Evolutionary conservation across 2,329 filamentous ascomycete species (phyloP), one percentile per base, ranked within the genome.

Genomic region (Hypoxylon sp.): DNA sequence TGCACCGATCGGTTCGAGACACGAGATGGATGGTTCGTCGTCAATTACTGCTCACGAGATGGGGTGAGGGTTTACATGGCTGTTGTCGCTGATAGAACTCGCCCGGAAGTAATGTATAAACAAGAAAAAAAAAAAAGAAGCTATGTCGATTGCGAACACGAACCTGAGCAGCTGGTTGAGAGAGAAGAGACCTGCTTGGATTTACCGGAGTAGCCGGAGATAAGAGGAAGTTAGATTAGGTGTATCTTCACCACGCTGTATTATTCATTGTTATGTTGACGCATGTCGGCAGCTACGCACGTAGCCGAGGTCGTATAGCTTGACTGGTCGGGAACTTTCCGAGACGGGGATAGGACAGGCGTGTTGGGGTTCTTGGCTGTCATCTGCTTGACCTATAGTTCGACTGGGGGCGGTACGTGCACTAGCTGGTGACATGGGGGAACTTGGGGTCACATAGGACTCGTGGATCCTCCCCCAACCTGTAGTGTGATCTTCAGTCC

Each of bases 391-490:
- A 44, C 31, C 17, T 39, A 37, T 46, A 29, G 26, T 64, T 63
- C 44, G 24, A 54, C 42, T 46, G 60, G 46, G 42, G 66, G 19
- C 19, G 66, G 57, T 62, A 66, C 62, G 53, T 66, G 58, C 58
- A 52, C 48, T n/a, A n/a, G 35, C 5, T 37, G 35, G 35, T 37
- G 35, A 37, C 35, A 37, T 14, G 13, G 35, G 13, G 35, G 14
- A n/a, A 37, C 35, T 11, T 42, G 10, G 8, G n/a, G 6, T 11
- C 3, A 35, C 37, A 26, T 60, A 50, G 39, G 29, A 8, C 44
- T 26, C 62, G 47, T 62, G 58, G 62, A 51, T 58, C 62, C 47
- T 61, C 39, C 29, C 48, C 53, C 31, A 59, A 66, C 47, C 42
- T 55, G 48, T 58, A 53, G 35, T 50, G 50, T 51, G 64, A 67